Conservation (phyloP, 1,284 basidiomycete species). For the Ganoderma lingzhi region DNA sequence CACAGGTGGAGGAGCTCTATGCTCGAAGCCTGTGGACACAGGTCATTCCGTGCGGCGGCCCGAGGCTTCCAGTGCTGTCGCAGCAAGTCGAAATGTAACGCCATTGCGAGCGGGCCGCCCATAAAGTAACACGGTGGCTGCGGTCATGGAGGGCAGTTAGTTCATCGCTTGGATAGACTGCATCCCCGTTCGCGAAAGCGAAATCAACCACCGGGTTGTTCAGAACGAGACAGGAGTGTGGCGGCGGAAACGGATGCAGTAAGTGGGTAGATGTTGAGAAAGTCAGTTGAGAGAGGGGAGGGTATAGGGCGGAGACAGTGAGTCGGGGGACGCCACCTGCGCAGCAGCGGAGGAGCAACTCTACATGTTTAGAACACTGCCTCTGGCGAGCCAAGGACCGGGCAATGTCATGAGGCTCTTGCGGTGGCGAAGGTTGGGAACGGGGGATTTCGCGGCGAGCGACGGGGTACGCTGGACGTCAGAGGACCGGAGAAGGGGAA, state of each 20-base stretch:
- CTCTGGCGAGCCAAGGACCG: not conserved
- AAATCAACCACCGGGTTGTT: not conserved
- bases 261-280: not conserved
- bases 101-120: not conserved
- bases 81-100: not conserved
- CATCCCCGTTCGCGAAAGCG: not conserved
- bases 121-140: not conserved
- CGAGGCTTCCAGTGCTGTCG: not conserved
- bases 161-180: not conserved
- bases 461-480: slow-evolving; percentile 26
- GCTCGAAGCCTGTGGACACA: not conserved
- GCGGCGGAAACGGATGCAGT: not conserved
- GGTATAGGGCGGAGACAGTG: not conserved
- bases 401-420: slow-evolving; percentile 4
- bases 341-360: slow-evolving; percentile 14
- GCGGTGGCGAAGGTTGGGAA: slow-evolving; percentile 17
- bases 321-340: not conserved
- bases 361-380: not conserved
- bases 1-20: not conserved
- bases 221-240: not conserved
- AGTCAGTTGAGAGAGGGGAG: not conserved
- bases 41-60: not conserved
- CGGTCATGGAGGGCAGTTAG: slow-evolving; percentile 1
- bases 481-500: slow-evolving; percentile 5
- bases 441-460: not conserved